Percentiles rank a stretch among this genome's conserved stretches.
phyloP scores from a whole-genome alignment of 306 rosid species.

The Cucumis cinereus region DNA sequence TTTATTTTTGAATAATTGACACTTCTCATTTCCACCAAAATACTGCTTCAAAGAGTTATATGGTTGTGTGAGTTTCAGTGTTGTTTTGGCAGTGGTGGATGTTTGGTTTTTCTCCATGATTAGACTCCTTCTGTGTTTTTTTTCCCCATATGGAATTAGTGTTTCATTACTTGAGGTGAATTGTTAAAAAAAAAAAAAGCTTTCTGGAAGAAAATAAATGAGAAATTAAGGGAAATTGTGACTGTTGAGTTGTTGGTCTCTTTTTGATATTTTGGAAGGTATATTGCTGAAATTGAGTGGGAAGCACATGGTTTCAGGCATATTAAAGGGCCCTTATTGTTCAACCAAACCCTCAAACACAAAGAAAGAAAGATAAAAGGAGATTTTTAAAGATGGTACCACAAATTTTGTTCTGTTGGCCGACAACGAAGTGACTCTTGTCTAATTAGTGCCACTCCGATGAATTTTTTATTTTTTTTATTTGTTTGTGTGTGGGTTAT shows the following conservation, averaged over 20 bases:
- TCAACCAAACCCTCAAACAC: not conserved
- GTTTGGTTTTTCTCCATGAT: not conserved
- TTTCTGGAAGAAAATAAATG: not conserved
- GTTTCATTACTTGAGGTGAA: not conserved
- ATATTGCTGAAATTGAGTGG: constrained; percentile 2
- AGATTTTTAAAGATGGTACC: not conserved
- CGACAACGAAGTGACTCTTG: constrained; percentile 5
- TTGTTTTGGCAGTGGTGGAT: not conserved
- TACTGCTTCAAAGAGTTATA: not conserved
- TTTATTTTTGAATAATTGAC: not conserved
- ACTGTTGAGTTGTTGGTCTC: not conserved
- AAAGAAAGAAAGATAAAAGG: not conserved
- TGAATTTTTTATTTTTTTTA: no score
- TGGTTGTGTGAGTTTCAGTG: not conserved
- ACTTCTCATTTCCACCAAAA: not conserved
- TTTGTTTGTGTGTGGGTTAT: not conserved
- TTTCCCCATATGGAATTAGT: not conserved
- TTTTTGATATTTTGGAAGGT: constrained; percentile 1
- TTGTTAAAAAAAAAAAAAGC: not conserved
- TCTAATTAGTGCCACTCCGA: not conserved
- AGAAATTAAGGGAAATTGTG: not conserved
- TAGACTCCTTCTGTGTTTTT: not conserved
- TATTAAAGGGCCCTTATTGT: constrained; percentile 6
- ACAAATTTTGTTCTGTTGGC: constrained; percentile 8
- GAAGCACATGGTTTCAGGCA: constrained; percentile 4